Conservation (phyloP, 305 asterid species). For the Rubia balearica region DNA sequence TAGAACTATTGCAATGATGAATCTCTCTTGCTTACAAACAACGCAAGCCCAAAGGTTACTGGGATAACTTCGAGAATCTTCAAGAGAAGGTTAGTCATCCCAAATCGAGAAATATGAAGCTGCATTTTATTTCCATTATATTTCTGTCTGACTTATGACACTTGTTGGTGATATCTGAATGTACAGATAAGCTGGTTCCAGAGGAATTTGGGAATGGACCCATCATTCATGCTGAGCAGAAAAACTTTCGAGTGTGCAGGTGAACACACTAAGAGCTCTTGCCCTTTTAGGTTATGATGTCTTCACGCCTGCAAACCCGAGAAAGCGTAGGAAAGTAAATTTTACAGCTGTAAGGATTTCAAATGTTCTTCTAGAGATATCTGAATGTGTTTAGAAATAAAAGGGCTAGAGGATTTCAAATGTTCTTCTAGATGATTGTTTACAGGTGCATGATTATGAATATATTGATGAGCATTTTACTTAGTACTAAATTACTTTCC, state of each 20-base stretch:
- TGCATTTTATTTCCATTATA: neutral
- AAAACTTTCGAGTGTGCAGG: constrained; percentile 94
- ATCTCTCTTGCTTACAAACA: constrained; percentile 91
- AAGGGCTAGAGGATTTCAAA: too few species aligned
- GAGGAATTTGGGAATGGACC: constrained; percentile 93
- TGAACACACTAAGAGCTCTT: constrained; percentile 11
- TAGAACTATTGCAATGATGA: constrained; percentile 63
- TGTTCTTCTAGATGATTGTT: too few species aligned
- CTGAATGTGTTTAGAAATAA: too few species aligned
- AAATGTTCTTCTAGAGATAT: neutral
- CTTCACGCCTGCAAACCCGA: neutral
- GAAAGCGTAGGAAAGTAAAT: neutral
- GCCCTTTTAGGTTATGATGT: neutral
- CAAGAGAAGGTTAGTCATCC: constrained; percentile 66
- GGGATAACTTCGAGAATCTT: constrained; percentile 88
- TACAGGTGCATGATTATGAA: too few species aligned
- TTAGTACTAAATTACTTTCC: too few species aligned
- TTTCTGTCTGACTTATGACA: neutral
- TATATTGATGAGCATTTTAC: too few species aligned
- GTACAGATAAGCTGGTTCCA: constrained; percentile 70
- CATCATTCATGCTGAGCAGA: constrained; percentile 87
- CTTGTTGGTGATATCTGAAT: neutral
- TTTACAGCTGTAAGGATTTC: neutral
- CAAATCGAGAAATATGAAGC: neutral
- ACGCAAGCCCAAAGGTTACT: constrained; percentile 90